Evolutionary conservation across 306 rosid species (phyloP).

Genomic region (Glycine tomentella): DNA sequence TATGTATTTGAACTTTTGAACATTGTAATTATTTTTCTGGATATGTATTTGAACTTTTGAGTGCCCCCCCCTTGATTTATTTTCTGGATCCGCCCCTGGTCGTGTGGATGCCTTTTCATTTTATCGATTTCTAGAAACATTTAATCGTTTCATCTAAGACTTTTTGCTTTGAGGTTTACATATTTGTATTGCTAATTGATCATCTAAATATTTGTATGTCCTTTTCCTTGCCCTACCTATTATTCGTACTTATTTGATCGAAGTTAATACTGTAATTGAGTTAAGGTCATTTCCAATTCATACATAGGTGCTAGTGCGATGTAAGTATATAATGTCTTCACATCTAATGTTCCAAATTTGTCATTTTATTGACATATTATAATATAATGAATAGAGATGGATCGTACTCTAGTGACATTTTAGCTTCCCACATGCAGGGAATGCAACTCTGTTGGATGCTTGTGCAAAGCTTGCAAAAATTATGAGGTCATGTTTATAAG

Average conservation of each 20-base stretch:
- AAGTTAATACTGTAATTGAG: constrained; percentile 13
- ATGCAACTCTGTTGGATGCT: constrained; percentile 89
- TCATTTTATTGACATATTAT: not conserved
- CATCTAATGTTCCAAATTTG: constrained; percentile 4
- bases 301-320: constrained; percentile 15
- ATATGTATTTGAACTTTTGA: too few relatives aligned
- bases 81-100: too few relatives aligned
- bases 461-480: constrained; percentile 82
- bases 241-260: not conserved
- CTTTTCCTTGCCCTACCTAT: too few relatives aligned
- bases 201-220: too few relatives aligned
- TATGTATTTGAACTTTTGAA: too few relatives aligned
- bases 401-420: constrained; percentile 31
- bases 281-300: not conserved
- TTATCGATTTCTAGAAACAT: too few relatives aligned
- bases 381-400: constrained; percentile 23
- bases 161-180: too few relatives aligned
- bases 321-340: not conserved
- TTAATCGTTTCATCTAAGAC: too few relatives aligned
- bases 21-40: too few relatives aligned
- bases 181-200: not conserved
- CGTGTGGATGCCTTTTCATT: too few relatives aligned
- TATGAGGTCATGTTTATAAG: constrained; percentile 86
- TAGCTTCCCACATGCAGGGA: constrained; percentile 61
- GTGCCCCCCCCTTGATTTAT: too few relatives aligned